phyloP scores from a whole-genome alignment of 1,284 basidiomycete genomes.

The Pulveroboletus sp. region DNA sequence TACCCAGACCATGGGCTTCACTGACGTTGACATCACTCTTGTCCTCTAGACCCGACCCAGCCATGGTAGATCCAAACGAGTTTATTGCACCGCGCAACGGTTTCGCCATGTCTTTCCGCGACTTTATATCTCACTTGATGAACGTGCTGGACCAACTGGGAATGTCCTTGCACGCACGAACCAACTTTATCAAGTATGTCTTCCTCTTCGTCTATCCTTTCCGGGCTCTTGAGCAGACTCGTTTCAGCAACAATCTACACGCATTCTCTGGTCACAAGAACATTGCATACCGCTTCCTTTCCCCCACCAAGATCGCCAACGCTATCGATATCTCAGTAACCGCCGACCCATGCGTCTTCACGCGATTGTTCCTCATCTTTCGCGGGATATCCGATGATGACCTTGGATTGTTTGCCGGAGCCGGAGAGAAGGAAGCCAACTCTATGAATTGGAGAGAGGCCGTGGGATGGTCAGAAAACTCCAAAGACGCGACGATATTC shows the following conservation, averaged over 20 bases:
- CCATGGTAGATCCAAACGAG: conserved; percentile 69
- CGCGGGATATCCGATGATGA: conserved; percentile 80
- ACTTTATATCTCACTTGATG: conserved; percentile 77
- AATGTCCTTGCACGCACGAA: conserved; percentile 74
- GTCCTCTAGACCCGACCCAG: conserved; percentile 61
- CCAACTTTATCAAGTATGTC: conserved; percentile 73
- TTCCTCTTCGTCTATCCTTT: neutral
- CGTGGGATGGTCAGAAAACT: conserved; percentile 75
- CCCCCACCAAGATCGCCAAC: conserved; percentile 71
- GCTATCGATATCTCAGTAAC: conserved; percentile 85
- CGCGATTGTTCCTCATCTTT: conserved; percentile 81
- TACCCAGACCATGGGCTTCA: neutral
- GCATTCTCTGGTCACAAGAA: conserved; percentile 74
- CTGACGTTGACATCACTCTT: conserved; percentile 7
- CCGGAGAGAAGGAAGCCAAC: conserved; percentile 83
- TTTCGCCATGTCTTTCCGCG: conserved; percentile 75
- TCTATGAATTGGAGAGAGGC: conserved; percentile 74
- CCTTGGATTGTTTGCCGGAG: conserved; percentile 65
- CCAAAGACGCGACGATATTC: conserved; percentile 70
- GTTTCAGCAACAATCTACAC: conserved; percentile 66
- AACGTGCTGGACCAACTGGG: conserved; percentile 77
- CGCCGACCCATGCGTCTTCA: conserved; percentile 74
- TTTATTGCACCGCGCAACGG: conserved; percentile 77
- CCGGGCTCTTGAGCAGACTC: neutral
- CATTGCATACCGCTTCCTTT: conserved; percentile 83